Conservation (phyloP, 169 alveolate species). For the Cryptosporidium sp. region DNA sequence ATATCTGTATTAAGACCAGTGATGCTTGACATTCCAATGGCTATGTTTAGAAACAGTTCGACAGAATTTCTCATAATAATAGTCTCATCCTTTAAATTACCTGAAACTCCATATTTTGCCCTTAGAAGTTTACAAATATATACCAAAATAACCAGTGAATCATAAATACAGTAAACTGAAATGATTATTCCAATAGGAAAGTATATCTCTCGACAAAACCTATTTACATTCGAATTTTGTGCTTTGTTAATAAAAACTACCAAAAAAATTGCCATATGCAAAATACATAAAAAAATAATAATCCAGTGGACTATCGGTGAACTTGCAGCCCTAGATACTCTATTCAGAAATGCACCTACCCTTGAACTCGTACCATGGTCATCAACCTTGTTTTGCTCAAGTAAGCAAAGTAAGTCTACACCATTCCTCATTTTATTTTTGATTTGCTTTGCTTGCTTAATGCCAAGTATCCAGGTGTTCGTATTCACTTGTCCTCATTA, state of each 20-base stretch:
- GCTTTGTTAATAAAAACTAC: neutral
- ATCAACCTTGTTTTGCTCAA: conserved; percentile 15
- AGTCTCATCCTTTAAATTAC: neutral
- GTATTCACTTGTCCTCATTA: neutral
- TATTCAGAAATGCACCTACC: conserved; percentile 9
- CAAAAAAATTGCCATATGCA: conserved; percentile 5
- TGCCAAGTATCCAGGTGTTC: neutral
- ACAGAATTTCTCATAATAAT: conserved; percentile 30
- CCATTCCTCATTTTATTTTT: neutral
- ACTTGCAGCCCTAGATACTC: conserved; percentile 12
- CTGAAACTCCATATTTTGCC: conserved; percentile 18
- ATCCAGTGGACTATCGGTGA: conserved; percentile 47
- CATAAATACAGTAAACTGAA: conserved; percentile 54
- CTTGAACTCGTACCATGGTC: conserved; percentile 24
- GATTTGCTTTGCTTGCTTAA: neutral
- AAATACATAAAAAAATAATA: conserved; percentile 30
- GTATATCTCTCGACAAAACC: neutral
- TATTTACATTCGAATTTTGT: neutral
- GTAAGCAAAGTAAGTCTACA: conserved; percentile 18
- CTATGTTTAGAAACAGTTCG: conserved; percentile 18
- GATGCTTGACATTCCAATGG: neutral
- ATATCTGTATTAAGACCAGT: conserved; percentile 15
- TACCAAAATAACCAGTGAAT: conserved; percentile 16
- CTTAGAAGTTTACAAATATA: conserved; percentile 19
- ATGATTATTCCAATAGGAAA: neutral